Evolutionary conservation across 805 yeast genomes (phyloP), one percentile per base, ranked within the genome.

Genomic region (Candida sphagnicola): DNA sequence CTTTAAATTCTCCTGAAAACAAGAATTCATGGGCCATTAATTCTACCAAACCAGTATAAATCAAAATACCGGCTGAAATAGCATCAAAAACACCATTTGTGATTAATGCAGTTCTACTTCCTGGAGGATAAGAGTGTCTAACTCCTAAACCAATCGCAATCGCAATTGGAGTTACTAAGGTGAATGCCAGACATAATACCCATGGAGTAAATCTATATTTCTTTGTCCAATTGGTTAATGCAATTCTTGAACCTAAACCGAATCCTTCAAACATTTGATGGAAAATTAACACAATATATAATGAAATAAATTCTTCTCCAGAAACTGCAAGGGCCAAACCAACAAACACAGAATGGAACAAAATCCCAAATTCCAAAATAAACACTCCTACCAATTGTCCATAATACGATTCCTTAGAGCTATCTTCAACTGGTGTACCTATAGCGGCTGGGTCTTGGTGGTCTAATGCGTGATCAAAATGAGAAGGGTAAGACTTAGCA

Each of bases 211-310:
- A 62, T 45, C 69, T 64, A 29, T 57, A 59, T 31, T 47, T 45
- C 24, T 47, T 49, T 4, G 67, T 66, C 72, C 72, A 67, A 15
- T 45, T 37, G 2, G 67, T 60, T 11, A 56, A 48, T 4, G 72
- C 70, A 38, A 67, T 60, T 59, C 95, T 76, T 6, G 91, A 74
- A 17, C 95, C 95, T 47, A 87, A 67, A 42, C 95, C 95, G 35
- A 87, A 69, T 35, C 95, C 95, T 63, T 86, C 95, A 54, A 86
- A 86, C 68, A 80, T 70, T 61, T 86, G 95, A 57, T 87, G 89
- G 70, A 78, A 79, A 4, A 80, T 75, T 31, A 67, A 45, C n/a
- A 83, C 95, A 45, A 82, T 73, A 58, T 82, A 85, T 35, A 86
- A 65, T 4, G 85, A 74, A 42, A 67, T 74, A 54, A 85, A 86